Evolutionary conservation across 495 filamentous ascomycete genomes (phyloP).

Genomic region (Penicillium lividum): DNA sequence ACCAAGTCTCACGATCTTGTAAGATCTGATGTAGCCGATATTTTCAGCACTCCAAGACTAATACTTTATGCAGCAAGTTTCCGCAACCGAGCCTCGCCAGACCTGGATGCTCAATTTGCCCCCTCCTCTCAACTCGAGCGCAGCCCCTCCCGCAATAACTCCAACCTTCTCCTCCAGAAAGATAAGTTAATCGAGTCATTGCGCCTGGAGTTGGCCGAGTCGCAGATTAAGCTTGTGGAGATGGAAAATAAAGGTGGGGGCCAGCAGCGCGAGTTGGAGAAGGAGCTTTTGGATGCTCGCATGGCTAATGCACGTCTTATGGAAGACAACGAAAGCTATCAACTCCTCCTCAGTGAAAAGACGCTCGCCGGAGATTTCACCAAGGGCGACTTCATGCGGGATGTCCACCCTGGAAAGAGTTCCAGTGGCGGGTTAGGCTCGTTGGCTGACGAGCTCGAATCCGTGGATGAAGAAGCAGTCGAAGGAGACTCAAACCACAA

Average conservation of each 20-base stretch:
- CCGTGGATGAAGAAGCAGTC: conserved; percentile 56
- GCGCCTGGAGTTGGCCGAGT: conserved; percentile 86
- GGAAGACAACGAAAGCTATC: conserved; percentile 98
- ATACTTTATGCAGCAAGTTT: conserved; percentile 51
- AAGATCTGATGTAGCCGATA: conserved; percentile 32
- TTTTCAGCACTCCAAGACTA: conserved; percentile 20
- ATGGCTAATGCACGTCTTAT: conserved; percentile 93
- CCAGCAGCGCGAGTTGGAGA: conserved; percentile 82
- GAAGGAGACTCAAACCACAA: conserved; percentile 61
- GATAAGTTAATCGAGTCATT: conserved; percentile 94
- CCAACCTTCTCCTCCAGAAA: conserved; percentile 86
- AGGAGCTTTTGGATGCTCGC: conserved; percentile 80
- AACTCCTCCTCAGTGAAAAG: conserved; percentile 87
- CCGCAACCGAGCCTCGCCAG: conserved; percentile 50
- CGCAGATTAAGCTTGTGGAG: conserved; percentile 93
- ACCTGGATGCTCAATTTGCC: conserved; percentile 74
- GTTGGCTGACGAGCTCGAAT: conserved; percentile 87
- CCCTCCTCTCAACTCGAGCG: conserved; percentile 80
- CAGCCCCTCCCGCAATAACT: conserved; percentile 81
- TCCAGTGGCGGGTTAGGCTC: conserved; percentile 52
- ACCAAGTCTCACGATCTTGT: conserved; percentile 70
- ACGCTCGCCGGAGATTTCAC: conserved; percentile 92
- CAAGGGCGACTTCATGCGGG: conserved; percentile 77
- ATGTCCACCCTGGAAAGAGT: conserved; percentile 42
- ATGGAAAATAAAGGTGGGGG: conserved; percentile 89